These are phyloP conservation scores for Dunaliella primolecta DNA, from an alignment of 139 green algal genomes.

Conservation along the genomic window DNA sequence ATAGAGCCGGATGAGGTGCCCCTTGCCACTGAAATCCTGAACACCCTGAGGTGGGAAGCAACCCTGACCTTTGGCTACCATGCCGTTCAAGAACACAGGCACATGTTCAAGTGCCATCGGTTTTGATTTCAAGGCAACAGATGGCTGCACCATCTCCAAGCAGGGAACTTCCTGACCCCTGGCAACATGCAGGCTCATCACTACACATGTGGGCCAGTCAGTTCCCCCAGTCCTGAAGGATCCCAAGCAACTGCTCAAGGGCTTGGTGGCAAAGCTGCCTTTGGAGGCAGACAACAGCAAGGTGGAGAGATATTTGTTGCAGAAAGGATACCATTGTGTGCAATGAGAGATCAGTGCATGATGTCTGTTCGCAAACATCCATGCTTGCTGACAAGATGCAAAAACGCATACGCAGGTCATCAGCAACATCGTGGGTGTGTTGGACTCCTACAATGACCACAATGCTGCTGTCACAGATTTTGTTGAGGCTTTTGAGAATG, in stretches of 20 bases:
- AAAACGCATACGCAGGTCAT: background rate
- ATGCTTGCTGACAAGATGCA: too few species aligned
- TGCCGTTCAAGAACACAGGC: too few species aligned
- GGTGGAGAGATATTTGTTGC: too few species aligned
- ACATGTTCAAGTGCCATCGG: too few species aligned
- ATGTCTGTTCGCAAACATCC: too few species aligned
- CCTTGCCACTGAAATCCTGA: constrained; percentile 45
- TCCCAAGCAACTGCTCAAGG: background rate
- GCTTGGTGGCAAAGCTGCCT: background rate
- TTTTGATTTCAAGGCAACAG: too few species aligned
- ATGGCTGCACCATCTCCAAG: too few species aligned
- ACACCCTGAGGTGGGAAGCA: constrained; percentile 42
- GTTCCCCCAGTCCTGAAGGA: background rate
- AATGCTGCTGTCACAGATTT: background rate
- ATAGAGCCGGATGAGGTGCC: constrained; percentile 47
- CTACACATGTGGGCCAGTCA: constrained; percentile 22
- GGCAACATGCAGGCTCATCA: constrained; percentile 26
- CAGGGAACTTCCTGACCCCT: too few species aligned
- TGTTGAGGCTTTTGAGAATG: background rate
- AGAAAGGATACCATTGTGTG: too few species aligned
- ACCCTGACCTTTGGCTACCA: too few species aligned
- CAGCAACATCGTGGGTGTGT: background rate
- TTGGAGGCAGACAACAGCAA: background rate
- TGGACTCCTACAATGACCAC: background rate
- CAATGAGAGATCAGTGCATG: too few species aligned